Evolutionary conservation across 176 grass and related monocot genomes (phyloP).

Genomic region (Ananas comosus): DNA sequence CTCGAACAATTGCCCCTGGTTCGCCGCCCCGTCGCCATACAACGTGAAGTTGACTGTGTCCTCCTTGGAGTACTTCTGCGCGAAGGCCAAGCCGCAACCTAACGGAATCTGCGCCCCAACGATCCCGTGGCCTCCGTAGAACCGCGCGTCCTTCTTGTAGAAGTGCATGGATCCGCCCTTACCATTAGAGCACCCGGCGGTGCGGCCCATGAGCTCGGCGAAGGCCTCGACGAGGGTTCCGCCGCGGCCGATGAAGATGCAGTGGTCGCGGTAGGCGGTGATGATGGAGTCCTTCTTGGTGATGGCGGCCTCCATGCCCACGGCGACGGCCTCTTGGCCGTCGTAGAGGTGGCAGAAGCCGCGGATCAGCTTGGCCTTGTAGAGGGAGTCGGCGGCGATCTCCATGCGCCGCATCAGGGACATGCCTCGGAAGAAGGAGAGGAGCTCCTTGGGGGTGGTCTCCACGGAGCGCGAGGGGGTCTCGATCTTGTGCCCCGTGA

Average conservation of each 20-base stretch:
- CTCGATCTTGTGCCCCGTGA: constrained; percentile 44
- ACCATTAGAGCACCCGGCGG: constrained; percentile 46
- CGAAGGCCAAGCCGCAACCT: constrained; percentile 71
- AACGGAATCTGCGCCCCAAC: constrained; percentile 83
- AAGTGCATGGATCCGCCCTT: constrained; percentile 97
- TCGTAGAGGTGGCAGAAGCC: constrained; percentile 99
- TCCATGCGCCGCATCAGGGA: constrained; percentile 66
- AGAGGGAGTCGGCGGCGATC: constrained; percentile 89
- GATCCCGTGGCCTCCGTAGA: constrained; percentile 81
- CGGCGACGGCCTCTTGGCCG: constrained; percentile 71
- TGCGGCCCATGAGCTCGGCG: constrained; percentile 81
- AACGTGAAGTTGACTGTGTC: constrained; percentile 55
- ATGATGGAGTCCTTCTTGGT: constrained; percentile 66
- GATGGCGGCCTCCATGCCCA: constrained; percentile 64
- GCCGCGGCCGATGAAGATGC: constrained; percentile 59
- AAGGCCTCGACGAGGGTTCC: constrained; percentile 49
- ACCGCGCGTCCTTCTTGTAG: constrained; percentile 65
- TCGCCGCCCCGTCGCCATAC: constrained; percentile 76
- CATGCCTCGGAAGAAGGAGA: constrained; percentile 59
- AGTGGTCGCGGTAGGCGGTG: constrained; percentile 93
- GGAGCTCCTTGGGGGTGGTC: constrained; percentile 38
- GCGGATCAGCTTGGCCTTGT: constrained; percentile 93
- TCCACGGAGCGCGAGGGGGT: constrained; percentile 23
- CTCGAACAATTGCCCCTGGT: constrained; percentile 96
- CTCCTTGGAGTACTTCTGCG: constrained; percentile 77